Evolutionary conservation across 2,329 filamentous ascomycete species (phyloP), one percentile per base, ranked within the genome.

Genomic region (Coniochaeta hoffmannii): DNA sequence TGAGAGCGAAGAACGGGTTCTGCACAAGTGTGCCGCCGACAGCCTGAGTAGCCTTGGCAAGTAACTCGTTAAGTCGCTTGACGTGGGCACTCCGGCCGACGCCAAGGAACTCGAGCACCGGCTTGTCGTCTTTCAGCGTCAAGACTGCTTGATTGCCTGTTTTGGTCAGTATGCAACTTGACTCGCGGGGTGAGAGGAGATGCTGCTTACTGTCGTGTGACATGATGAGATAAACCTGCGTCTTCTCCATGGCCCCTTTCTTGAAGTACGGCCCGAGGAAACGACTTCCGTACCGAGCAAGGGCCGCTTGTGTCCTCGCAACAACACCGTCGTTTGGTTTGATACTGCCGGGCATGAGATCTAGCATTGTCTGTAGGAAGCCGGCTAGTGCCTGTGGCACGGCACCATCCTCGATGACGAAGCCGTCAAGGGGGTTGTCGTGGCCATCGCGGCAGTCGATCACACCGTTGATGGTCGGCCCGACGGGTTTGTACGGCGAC

Each of bases 201-300:
- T 7, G 30, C 12, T 26, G 12, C 41, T 46, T 24, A 46, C 77
- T 82, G 60, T 87, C 84, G 61, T 87, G 83, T 1, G 79, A 82
- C 82, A 87, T 86, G 63, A 87, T 75, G 4, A 88, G 73, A 64
- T 86, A 88, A 0, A 83, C 76, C 56, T 85, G 80, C 0, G 83
- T 88, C 56, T 71, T 78, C 64, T 81, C 77, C 19, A 86, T 69
- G 17, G 81, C 81, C 0, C 84, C 81, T 7, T 74, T 71, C 7
- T 71, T 70, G 53, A 71, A 76, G 59, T 85, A 85, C 0, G 83
- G 82, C 0, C 84, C 84, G 0, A 85, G 65, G 38, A 85, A 70
- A n/a, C 75, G 69, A 64, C 78, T 82, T 30, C 78, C 78, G 44
- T 73, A 70, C 24, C 73, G 71, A 7, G 79, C 75, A 32, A 82